phyloP scores from a whole-genome alignment of 1,284 basidiomycete species.

The Calocybe gambosa region DNA sequence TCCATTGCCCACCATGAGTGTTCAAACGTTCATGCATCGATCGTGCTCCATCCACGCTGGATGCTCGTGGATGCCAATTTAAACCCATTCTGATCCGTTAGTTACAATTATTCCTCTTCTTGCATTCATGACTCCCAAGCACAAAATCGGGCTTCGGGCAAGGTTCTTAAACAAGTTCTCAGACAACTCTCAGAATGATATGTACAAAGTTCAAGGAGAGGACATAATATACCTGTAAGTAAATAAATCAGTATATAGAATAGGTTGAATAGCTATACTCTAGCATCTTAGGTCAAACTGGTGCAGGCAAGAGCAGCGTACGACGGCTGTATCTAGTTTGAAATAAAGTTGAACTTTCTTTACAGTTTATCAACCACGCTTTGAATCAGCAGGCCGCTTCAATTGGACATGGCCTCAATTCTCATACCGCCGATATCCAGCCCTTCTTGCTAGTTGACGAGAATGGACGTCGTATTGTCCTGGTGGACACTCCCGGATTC shows the following conservation, averaged over 20 bases:
- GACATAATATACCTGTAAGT: slow-evolving; percentile 8
- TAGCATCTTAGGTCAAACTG: slow-evolving; percentile 20
- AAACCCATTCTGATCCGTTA: not conserved
- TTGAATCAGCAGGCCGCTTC: slow-evolving; percentile 2
- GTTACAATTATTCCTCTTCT: not conserved
- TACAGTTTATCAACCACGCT: slow-evolving; percentile 14
- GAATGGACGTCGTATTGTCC: slow-evolving; percentile 13
- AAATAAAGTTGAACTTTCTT: not conserved
- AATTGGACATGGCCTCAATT: slow-evolving; percentile 11
- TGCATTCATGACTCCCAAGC: slow-evolving; percentile 5
- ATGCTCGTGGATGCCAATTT: slow-evolving; percentile 5
- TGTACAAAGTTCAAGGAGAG: slow-evolving; percentile 4
- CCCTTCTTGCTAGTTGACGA: not conserved
- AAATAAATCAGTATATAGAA: not conserved
- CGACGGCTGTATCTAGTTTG: not conserved
- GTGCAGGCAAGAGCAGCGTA: slow-evolving; percentile 19
- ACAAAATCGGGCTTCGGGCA: not conserved
- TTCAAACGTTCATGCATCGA: slow-evolving; percentile 6
- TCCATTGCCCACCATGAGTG: too few relatives aligned
- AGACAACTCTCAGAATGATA: not conserved
- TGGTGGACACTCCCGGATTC: slow-evolving; percentile 24
- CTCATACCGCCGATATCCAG: slow-evolving; percentile 11
- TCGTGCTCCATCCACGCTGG: slow-evolving; percentile 1
- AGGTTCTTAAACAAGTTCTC: not conserved
- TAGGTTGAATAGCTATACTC: not conserved